Percentiles rank a stretch among this genome's conserved stretches.
These are phyloP conservation scores for Nevesoporus exiguus DNA, from an alignment of 768 basidiomycete genomes.

Conservation along the genomic window DNA sequence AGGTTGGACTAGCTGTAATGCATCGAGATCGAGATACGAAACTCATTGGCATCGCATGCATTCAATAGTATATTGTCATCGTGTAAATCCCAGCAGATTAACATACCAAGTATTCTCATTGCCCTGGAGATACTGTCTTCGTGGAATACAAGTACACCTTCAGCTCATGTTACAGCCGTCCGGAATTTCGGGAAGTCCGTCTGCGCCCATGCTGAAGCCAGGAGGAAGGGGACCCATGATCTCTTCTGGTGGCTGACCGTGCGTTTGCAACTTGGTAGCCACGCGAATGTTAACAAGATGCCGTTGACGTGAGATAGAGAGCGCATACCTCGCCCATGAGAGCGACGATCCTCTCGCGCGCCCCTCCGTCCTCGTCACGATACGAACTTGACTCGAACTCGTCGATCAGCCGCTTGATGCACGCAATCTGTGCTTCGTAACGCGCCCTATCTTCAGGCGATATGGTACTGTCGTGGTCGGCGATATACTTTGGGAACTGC, in stretches of 20 bases:
- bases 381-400: slow-evolving; percentile 64
- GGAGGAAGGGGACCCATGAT: slow-evolving; percentile 83
- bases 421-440: slow-evolving; percentile 57
- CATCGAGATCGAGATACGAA: too few relatives aligned
- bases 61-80: too few relatives aligned
- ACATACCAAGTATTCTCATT: not conserved
- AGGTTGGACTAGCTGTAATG: too few relatives aligned
- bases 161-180: slow-evolving; percentile 19
- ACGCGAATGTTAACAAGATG: not conserved
- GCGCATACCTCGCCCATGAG: slow-evolving; percentile 69
- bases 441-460: slow-evolving; percentile 57
- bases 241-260: slow-evolving; percentile 74
- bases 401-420: slow-evolving; percentile 55
- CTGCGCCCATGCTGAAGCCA: slow-evolving; percentile 53
- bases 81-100: too few relatives aligned
- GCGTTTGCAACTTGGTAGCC: slow-evolving; percentile 50
- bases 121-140: not conserved
- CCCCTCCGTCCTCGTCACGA: slow-evolving; percentile 49
- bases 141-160: not conserved
- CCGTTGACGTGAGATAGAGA: not conserved
- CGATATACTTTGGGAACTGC: slow-evolving; percentile 73
- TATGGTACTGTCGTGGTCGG: slow-evolving; percentile 50
- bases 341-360: slow-evolving; percentile 49
- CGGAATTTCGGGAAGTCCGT: slow-evolving; percentile 51
- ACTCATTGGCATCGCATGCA: too few relatives aligned